These are phyloP conservation scores for Ogataea zsoltii DNA, from an alignment of 805 yeast species.

Conservation along the genomic window DNA sequence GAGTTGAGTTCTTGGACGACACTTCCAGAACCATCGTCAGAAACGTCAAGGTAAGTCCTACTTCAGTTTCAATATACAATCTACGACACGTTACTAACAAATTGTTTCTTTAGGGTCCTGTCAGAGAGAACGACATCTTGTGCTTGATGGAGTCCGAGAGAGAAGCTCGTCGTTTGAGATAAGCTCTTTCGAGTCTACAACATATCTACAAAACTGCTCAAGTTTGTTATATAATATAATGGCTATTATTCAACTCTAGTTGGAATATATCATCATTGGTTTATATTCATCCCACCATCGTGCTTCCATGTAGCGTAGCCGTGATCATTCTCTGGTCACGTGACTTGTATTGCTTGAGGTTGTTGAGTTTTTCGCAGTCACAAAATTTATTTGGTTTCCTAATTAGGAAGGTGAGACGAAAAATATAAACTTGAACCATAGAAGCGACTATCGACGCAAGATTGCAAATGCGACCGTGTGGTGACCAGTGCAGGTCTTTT, in stretches of 20 bases:
- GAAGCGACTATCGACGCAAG: no score
- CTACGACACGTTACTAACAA: slow-evolving; percentile 12
- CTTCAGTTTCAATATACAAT: background rate
- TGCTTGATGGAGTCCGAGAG: slow-evolving; percentile 99
- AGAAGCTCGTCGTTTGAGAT: slow-evolving; percentile 96
- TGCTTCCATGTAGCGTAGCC: slow-evolving; percentile 9
- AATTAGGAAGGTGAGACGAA: background rate
- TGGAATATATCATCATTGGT: slow-evolving; percentile 13
- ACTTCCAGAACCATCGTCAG: slow-evolving; percentile 94
- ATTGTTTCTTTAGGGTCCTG: slow-evolving; percentile 61
- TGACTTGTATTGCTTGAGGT: background rate
- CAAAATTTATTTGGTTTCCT: background rate
- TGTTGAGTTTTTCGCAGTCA: slow-evolving; percentile 4
- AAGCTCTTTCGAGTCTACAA: slow-evolving; percentile 29
- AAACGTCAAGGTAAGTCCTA: slow-evolving; percentile 67
- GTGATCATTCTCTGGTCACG: slow-evolving; percentile 9
- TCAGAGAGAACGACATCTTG: slow-evolving; percentile 96
- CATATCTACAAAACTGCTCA: slow-evolving; percentile 7
- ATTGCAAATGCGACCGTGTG: no score
- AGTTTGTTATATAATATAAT: slow-evolving; percentile 15
- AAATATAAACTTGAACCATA: no score
- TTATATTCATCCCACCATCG: slow-evolving; percentile 2
- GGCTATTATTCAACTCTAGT: slow-evolving; percentile 15
- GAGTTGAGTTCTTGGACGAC: slow-evolving; percentile 95
- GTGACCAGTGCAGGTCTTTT: no score